A percentile compares a stretch with the other conserved stretches of the same genome.
Conservation (phyloP, 371 early-diverging fungal species). For the Mucor indicus region DNA sequence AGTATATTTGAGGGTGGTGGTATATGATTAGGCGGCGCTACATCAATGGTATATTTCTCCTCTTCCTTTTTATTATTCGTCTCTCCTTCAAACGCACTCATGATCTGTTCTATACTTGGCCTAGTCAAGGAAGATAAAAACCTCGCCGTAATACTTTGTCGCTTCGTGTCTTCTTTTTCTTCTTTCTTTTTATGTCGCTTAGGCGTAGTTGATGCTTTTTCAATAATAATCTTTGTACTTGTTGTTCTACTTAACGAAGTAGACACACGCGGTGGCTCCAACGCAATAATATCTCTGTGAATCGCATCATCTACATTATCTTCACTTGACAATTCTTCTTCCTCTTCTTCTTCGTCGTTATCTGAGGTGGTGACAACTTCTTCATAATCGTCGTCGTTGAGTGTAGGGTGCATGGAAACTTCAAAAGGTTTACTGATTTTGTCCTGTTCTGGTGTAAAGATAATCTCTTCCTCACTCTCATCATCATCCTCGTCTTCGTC, state of each 20-base stretch:
- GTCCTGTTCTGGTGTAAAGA: conserved; percentile 37
- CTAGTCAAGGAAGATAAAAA: conserved; percentile 31
- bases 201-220: too few species aligned
- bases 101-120: conserved; percentile 20
- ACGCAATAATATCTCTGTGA: conserved; percentile 25
- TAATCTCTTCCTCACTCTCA: conserved; percentile 41
- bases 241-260: conserved; percentile 31
- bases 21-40: neutral
- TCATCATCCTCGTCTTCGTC: conserved; percentile 32
- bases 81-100: conserved; percentile 7
- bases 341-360: conserved; percentile 28
- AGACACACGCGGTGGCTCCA: conserved; percentile 35
- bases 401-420: conserved; percentile 23
- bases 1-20: too few species aligned
- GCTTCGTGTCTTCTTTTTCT: conserved; percentile 37
- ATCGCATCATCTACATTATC: conserved; percentile 42
- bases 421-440: conserved; percentile 28
- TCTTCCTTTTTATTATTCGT: too few species aligned
- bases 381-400: conserved; percentile 1
- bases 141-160: conserved; percentile 45
- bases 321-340: conserved; percentile 35
- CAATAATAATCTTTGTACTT: too few species aligned
- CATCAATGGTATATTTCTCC: conserved; percentile 3
- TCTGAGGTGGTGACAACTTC: neutral
- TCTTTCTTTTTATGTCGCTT: conserved; percentile 30